Evolutionary conservation across 169 alveolate species (phyloP).

Genomic region (Neospora caninum): DNA sequence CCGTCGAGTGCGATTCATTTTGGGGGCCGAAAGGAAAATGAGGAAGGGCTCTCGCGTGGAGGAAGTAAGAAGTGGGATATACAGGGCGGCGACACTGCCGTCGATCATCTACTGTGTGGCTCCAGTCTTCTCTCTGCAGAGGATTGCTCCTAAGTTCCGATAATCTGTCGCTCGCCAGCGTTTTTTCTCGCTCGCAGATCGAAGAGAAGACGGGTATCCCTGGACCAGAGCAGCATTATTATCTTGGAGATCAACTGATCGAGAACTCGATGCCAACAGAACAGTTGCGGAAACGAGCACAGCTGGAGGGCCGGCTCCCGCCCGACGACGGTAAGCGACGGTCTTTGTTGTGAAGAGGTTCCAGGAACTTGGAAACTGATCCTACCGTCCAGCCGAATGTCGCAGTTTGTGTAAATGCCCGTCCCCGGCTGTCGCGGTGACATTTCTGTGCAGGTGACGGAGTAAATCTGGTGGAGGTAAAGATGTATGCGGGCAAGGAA

Average conservation of each 20-base stretch:
- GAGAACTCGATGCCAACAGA: conserved; percentile 20
- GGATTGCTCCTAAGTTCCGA: too few species aligned
- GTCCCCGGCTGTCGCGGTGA: background rate
- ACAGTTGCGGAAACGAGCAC: background rate
- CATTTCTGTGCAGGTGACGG: background rate
- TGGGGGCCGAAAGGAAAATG: too few species aligned
- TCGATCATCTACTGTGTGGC: too few species aligned
- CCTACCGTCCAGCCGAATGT: too few species aligned
- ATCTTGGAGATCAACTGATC: background rate
- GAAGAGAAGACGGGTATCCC: background rate
- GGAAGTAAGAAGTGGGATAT: too few species aligned
- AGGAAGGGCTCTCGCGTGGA: too few species aligned
- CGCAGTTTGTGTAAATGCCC: too few species aligned
- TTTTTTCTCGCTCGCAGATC: background rate
- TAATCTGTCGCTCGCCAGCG: too few species aligned
- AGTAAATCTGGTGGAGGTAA: background rate
- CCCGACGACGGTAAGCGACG: conserved; percentile 26
- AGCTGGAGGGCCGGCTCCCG: background rate
- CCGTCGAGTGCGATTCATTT: too few species aligned
- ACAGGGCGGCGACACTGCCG: too few species aligned
- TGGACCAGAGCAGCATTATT: conserved; percentile 3
- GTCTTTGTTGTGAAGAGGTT: background rate
- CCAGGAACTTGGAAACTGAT: too few species aligned
- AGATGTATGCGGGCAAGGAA: conserved; percentile 12
- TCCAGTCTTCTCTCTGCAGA: too few species aligned